Evolutionary conservation across 2,329 filamentous ascomycete genomes (phyloP), one percentile per base, ranked within the genome.

Genomic region (Fusarium sp.): DNA sequence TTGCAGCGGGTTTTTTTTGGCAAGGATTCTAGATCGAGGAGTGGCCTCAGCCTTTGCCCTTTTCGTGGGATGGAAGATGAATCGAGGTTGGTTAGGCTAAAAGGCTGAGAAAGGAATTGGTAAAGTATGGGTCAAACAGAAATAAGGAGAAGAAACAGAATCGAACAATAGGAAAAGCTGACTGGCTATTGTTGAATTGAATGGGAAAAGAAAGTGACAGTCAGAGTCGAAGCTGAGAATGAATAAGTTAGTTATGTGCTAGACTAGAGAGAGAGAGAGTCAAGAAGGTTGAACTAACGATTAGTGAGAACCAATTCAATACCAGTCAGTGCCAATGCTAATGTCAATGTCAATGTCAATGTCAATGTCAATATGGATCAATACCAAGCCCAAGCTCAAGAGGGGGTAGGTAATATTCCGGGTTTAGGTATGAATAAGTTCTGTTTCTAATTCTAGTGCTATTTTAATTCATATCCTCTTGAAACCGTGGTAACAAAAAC

Each of bases 21-120:
- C 66, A 67, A 75, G 73, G 73, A 71, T 75, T 76, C 73, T 75
- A 75, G 72, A 73, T 75, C 73, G 73, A 71, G 70, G 73, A 73
- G 72, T 71, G 72, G 73, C 73, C 69, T 71, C 72, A 76, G 73
- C 73, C 73, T 75, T 75, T 75, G 50, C 57, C 73, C 72, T 75
- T 75, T 75, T 40, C 57, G 51, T 53, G 71, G 68, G 66, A 68
- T 65, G 59, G 16, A 49, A 58, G 52, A 67, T 66, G 50, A 52
- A 55, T 46, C 32, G 55, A 50, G 44, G 56, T 47, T 51, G 45
- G 62, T 59, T 55, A 38, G 52, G 54, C 50, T 50, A 42, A 30
- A 47, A 47, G 38, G 46, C 42, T 47, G 42, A 29, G 50, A 51
- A 43, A 46, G 52, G 51, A 54, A 50, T 59, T 59, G 38, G 8